These are phyloP conservation scores for Mortierella sp. DNA, from an alignment of 371 early-diverging fungal species.

Conservation along the genomic window DNA sequence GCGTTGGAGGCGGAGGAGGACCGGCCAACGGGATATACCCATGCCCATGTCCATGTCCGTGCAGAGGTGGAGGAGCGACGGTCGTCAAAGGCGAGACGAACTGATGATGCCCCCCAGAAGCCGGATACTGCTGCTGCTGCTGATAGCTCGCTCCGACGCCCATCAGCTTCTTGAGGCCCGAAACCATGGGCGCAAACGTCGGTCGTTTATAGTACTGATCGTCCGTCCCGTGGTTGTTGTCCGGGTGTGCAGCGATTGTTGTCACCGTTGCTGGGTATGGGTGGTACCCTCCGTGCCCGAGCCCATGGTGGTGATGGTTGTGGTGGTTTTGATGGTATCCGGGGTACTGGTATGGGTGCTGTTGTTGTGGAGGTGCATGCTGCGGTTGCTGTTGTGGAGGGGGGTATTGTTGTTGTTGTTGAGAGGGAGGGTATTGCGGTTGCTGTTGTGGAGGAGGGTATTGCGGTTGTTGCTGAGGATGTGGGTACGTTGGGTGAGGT, in stretches of 20 bases:
- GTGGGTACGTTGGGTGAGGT: too few relatives aligned
- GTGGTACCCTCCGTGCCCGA: not conserved
- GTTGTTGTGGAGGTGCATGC: not conserved
- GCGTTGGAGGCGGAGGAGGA: too few relatives aligned
- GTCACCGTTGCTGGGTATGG: not conserved
- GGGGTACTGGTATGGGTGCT: not conserved
- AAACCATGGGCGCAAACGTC: not conserved
- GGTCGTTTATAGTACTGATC: not conserved
- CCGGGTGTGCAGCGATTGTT: not conserved
- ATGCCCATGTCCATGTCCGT: too few relatives aligned
- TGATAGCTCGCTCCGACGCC: not conserved
- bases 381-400: not conserved
- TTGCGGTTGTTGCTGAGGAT: not conserved
- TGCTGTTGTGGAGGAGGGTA: conserved; percentile 8
- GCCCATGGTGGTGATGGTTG: not conserved
- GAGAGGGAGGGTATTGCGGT: not conserved
- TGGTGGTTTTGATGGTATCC: too few relatives aligned
- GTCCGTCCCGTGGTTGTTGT: not conserved
- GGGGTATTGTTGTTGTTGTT: conserved; percentile 8
- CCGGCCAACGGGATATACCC: too few relatives aligned
- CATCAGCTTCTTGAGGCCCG: not conserved
- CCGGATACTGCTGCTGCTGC: too few relatives aligned
- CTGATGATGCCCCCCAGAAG: not conserved
- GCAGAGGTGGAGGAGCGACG: not conserved
- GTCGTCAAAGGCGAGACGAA: not conserved